Evolutionary conservation across 306 rosid genomes (phyloP).

Genomic region (apple (Malus domestica)): DNA sequence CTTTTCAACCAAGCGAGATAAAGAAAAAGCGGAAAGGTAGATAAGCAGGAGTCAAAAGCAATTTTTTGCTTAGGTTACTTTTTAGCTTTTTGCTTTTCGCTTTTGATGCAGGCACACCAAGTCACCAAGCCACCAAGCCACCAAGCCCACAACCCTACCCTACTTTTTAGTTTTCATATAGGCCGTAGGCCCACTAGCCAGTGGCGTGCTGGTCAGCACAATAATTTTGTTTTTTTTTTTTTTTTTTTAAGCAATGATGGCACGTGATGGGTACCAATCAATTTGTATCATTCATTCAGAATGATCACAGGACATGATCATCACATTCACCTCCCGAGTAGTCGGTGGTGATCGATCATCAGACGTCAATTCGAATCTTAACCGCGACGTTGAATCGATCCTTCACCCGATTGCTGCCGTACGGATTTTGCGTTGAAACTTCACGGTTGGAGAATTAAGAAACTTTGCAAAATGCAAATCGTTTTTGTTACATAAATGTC

Average conservation of each 20-base stretch:
- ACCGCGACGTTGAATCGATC: background rate
- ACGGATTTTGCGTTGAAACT: background rate
- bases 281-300: background rate
- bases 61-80: background rate
- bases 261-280: background rate
- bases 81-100: background rate
- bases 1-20: background rate
- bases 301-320: background rate
- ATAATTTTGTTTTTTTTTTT: too few relatives aligned
- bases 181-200: background rate
- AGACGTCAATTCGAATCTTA: background rate
- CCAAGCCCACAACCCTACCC: slow-evolving; percentile 18
- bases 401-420: background rate
- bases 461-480: background rate
- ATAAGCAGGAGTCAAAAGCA: slow-evolving; percentile 18
- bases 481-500: too few relatives aligned
- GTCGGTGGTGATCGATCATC: background rate
- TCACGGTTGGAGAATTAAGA: too few relatives aligned
- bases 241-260: background rate
- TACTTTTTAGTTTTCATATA: background rate
- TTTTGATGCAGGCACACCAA: background rate
- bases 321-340: background rate
- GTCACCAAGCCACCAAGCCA: slow-evolving; percentile 20
- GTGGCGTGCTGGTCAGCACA: slow-evolving; percentile 1
- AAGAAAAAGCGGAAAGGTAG: background rate